Evolutionary conservation across 2,329 filamentous ascomycete species (phyloP).

Genomic region (Neurospora crassa): DNA sequence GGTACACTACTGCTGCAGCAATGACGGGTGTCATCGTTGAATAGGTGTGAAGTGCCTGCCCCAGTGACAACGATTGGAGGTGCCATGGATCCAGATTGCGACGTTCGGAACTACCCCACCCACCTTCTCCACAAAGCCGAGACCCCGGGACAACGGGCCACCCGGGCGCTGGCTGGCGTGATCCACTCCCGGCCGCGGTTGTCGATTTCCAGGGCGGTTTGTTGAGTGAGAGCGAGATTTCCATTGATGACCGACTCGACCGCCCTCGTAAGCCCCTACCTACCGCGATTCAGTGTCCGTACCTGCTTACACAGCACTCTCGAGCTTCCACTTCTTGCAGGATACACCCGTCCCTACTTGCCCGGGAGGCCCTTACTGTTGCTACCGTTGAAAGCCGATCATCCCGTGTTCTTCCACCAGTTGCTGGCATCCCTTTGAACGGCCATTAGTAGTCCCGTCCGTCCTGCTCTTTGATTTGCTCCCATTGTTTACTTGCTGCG

Average conservation of each 20-base stretch:
- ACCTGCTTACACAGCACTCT: not conserved
- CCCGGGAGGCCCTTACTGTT: not conserved
- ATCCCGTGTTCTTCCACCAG: not conserved
- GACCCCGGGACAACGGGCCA: not conserved
- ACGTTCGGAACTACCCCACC: not conserved
- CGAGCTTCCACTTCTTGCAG: not conserved
- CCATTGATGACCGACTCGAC: too few relatives aligned
- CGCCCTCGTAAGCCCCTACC: not conserved
- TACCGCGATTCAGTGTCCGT: not conserved
- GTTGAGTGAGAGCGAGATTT: not conserved
- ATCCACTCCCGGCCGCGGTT: not conserved
- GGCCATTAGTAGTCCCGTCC: not conserved
- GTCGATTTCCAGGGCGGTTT: not conserved
- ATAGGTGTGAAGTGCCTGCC: not conserved
- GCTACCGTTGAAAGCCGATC: not conserved
- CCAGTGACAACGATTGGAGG: not conserved
- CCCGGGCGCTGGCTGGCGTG: not conserved
- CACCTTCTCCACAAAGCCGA: not conserved
- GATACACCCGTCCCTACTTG: not conserved
- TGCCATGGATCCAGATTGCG: not conserved
- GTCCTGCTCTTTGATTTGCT: not conserved
- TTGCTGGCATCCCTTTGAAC: not conserved
- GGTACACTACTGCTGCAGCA: not conserved
- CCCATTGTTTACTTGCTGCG: not conserved
- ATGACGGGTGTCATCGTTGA: not conserved